phyloP scores from a whole-genome alignment of 2,329 filamentous ascomycete species.

The Diaporthe destruens region DNA sequence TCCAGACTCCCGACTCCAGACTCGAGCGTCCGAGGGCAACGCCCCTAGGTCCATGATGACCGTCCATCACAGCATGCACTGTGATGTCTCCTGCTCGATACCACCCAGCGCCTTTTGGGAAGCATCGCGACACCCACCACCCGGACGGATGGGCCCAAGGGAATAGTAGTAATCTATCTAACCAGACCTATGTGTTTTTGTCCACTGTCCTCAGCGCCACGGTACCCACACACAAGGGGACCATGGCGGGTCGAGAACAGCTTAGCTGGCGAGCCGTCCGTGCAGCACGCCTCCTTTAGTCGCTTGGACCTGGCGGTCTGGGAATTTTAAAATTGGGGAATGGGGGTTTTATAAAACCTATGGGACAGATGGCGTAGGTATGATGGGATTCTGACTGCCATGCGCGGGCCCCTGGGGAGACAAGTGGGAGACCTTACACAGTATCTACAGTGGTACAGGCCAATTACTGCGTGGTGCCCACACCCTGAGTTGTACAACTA shows the following conservation, averaged over 20 bases:
- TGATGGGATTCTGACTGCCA: constrained; percentile 19
- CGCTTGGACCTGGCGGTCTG: constrained; percentile 13
- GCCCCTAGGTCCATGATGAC: neutral
- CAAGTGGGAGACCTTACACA: neutral
- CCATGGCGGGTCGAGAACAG: neutral
- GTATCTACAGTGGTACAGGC: neutral
- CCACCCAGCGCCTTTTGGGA: neutral
- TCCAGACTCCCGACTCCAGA: too few relatives aligned
- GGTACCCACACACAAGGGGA: neutral
- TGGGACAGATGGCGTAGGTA: constrained; percentile 27
- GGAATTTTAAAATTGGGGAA: constrained; percentile 23
- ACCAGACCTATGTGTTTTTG: neutral
- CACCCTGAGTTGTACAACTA: neutral
- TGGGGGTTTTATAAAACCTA: constrained; percentile 19
- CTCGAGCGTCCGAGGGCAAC: neutral
- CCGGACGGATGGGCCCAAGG: neutral
- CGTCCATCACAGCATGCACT: neutral
- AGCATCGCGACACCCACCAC: neutral
- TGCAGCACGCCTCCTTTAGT: neutral
- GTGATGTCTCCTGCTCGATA: neutral
- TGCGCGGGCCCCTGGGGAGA: neutral
- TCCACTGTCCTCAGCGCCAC: neutral
- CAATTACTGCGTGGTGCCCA: neutral
- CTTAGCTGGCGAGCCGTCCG: neutral
- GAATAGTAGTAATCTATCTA: too few relatives aligned